Conservation (phyloP, 1,139 yeast genomes). For the Sugiyamaella pinicola region DNA sequence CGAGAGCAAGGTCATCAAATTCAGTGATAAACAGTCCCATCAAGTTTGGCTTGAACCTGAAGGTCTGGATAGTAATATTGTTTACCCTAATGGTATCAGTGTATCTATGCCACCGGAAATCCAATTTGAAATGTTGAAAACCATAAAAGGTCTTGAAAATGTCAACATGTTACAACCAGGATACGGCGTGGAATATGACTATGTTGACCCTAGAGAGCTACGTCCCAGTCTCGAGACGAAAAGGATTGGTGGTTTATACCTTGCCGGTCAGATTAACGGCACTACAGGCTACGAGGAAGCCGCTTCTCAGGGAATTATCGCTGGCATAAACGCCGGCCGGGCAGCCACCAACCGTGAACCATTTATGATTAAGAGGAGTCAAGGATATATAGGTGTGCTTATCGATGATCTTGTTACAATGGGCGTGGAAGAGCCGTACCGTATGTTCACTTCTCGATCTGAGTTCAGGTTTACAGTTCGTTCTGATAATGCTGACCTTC, state of each 20-base stretch:
- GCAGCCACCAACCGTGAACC: constrained; percentile 46
- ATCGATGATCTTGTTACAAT: constrained; percentile 93
- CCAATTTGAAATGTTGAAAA: constrained; percentile 68
- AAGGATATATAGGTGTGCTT: constrained; percentile 89
- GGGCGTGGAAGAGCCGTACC: constrained; percentile 95
- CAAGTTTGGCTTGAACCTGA: constrained; percentile 96
- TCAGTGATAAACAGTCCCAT: constrained; percentile 74
- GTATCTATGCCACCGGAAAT: constrained; percentile 96
- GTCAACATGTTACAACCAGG: constrained; percentile 92
- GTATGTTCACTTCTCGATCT: constrained; percentile 96
- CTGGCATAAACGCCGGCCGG: constrained; percentile 92
- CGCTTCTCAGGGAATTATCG: constrained; percentile 92
- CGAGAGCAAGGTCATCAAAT: constrained; percentile 83
- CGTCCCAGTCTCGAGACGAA: constrained; percentile 80
- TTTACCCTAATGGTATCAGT: constrained; percentile 95
- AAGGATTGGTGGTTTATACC: constrained; percentile 69
- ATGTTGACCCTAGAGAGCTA: constrained; percentile 90
- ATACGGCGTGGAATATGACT: constrained; percentile 97
- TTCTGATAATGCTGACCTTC: constrained; percentile 88
- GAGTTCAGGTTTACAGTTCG: constrained; percentile 89
- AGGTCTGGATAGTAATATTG: constrained; percentile 79
- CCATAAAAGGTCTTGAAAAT: constrained; percentile 88
- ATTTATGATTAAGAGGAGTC: constrained; percentile 66
- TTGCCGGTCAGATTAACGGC: constrained; percentile 98
- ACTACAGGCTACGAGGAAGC: constrained; percentile 99